phyloP scores from a whole-genome alignment of 2,329 filamentous ascomycete genomes.

The Fusarium agapanthi region DNA sequence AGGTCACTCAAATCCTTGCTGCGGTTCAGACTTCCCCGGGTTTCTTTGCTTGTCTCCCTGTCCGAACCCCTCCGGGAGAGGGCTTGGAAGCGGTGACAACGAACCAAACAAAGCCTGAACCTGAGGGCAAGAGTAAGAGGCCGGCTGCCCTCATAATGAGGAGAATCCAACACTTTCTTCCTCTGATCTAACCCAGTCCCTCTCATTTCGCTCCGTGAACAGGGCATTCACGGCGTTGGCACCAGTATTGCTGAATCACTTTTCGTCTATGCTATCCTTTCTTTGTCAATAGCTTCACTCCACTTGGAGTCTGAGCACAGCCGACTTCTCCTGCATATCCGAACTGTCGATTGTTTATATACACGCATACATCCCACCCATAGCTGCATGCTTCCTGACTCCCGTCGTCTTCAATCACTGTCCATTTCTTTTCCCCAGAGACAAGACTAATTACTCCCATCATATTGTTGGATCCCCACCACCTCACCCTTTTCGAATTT shows the following conservation, averaged over 20 bases:
- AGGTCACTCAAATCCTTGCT: background rate
- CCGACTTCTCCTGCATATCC: slow-evolving; percentile 23
- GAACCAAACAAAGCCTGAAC: slow-evolving; percentile 17
- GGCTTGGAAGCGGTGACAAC: slow-evolving; percentile 38
- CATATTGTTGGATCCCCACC: slow-evolving; percentile 25
- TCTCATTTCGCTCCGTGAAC: background rate
- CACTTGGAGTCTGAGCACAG: slow-evolving; percentile 15
- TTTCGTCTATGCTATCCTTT: background rate
- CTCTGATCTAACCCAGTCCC: background rate
- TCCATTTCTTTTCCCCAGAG: background rate
- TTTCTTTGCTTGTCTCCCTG: slow-evolving; percentile 27
- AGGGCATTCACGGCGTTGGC: background rate
- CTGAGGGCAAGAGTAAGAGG: slow-evolving; percentile 11
- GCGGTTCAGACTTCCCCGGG: slow-evolving; percentile 27
- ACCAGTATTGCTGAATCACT: background rate
- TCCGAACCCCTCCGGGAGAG: slow-evolving; percentile 25
- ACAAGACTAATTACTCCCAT: background rate
- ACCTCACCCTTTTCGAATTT: slow-evolving; percentile 11
- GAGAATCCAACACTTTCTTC: background rate
- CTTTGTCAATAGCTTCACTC: slow-evolving; percentile 20
- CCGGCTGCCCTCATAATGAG: background rate
- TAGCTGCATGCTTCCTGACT: background rate
- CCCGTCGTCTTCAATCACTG: background rate
- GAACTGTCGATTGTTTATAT: slow-evolving; percentile 11
- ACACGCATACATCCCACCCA: slow-evolving; percentile 10